Evolutionary conservation across 140 eudicot species (phyloP).

Genomic region (Stevia rebaudiana): DNA sequence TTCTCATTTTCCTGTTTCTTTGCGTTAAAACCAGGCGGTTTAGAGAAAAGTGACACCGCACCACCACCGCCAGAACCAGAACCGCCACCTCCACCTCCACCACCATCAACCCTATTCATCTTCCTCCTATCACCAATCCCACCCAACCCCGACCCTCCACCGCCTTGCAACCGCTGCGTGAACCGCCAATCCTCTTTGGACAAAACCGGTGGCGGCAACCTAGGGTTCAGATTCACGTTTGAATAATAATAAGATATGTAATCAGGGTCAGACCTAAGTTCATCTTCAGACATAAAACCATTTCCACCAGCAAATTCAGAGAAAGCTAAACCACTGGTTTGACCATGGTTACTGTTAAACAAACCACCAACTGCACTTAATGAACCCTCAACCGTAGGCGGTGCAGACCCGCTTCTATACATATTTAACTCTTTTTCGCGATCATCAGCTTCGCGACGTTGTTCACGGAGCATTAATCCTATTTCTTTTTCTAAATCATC

Average conservation of each 20-base stretch:
- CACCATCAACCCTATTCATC: constrained; percentile 44
- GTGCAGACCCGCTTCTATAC: constrained; percentile 96
- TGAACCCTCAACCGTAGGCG: constrained; percentile 96
- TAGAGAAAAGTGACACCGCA: constrained; percentile 51
- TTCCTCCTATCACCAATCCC: constrained; percentile 94
- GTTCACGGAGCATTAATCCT: constrained; percentile 71
- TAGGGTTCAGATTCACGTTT: constrained; percentile 68
- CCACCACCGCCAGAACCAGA: constrained; percentile 18
- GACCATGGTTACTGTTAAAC: constrained; percentile 38
- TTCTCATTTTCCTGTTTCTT: constrained; percentile 76
- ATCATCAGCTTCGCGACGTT: constrained; percentile 68
- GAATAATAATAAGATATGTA: constrained; percentile 68
- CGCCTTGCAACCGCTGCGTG: constrained; percentile 75
- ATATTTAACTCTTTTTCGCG: constrained; percentile 77
- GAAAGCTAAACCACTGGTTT: constrained; percentile 34
- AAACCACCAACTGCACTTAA: constrained; percentile 91
- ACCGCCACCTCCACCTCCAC: neutral
- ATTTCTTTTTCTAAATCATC: constrained; percentile 87
- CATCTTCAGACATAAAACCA: constrained; percentile 69
- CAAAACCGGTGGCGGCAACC: constrained; percentile 80
- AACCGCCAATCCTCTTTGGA: constrained; percentile 94
- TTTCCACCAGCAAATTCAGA: constrained; percentile 69
- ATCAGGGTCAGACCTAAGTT: constrained; percentile 85
- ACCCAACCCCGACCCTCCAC: constrained; percentile 44
- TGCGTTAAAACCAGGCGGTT: constrained; percentile 82